Percentiles rank a stretch among this genome's conserved stretches.
Conservation (phyloP, 202 grass and related monocot genomes). For the Elaeis oleifera region DNA sequence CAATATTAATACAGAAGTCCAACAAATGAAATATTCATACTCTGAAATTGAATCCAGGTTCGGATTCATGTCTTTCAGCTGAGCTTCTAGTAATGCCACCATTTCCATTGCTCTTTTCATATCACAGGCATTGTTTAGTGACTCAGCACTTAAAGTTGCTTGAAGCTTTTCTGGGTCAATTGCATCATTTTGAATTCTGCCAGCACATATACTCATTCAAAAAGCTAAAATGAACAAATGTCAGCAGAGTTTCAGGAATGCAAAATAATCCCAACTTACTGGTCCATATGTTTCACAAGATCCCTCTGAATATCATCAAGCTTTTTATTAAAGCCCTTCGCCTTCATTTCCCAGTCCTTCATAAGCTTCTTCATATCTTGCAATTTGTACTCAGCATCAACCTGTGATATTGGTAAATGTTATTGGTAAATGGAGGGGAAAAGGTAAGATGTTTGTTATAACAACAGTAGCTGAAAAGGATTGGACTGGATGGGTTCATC, state of each 20-base stretch:
- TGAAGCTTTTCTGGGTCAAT: constrained; percentile 82
- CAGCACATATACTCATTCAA: constrained; percentile 19
- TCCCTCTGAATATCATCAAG: constrained; percentile 55
- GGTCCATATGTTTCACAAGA: constrained; percentile 75
- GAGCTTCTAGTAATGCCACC: constrained; percentile 75
- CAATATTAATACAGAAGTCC: neutral
- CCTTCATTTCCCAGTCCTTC: constrained; percentile 85
- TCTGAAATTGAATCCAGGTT: constrained; percentile 97
- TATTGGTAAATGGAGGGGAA: neutral
- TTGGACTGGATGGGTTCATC: neutral
- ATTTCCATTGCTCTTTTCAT: constrained; percentile 81
- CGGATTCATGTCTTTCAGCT: constrained; percentile 88
- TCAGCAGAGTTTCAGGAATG: neutral
- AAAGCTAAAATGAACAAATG: neutral
- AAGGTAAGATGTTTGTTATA: constrained; percentile 5
- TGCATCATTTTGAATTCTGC: constrained; percentile 85
- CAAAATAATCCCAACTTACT: constrained; percentile 43
- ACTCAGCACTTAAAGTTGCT: constrained; percentile 43
- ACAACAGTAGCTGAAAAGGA: neutral
- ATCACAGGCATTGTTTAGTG: constrained; percentile 47
- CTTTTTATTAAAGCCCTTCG: constrained; percentile 62
- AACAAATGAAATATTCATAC: constrained; percentile 32
- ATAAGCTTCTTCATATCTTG: constrained; percentile 62
- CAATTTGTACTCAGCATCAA: constrained; percentile 81
- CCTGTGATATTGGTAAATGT: constrained; percentile 25